A percentile compares a stretch with the other conserved stretches of the same genome.
Conservation (phyloP, 2,329 filamentous ascomycete genomes). For the Ophiostoma perfectum region DNA sequence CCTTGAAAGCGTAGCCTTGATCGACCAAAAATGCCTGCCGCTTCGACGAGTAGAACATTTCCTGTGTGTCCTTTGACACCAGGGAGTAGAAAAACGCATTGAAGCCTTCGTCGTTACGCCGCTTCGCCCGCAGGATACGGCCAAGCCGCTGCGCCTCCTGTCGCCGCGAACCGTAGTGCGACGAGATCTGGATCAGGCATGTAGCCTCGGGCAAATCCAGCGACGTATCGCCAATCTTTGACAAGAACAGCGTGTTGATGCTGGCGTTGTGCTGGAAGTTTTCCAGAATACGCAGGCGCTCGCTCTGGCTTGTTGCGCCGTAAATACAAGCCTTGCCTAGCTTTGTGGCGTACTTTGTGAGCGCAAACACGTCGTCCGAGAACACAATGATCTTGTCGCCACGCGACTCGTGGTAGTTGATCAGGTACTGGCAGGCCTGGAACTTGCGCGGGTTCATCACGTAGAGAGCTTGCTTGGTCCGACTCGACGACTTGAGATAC, state of each 20-base stretch:
- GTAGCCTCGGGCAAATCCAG: conserved; percentile 94
- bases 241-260: conserved; percentile 90
- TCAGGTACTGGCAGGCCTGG: conserved; percentile 95
- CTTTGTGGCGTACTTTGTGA: conserved; percentile 78
- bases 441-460: conserved; percentile 99
- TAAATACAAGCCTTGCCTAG: conserved; percentile 86
- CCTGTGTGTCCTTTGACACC: conserved; percentile 93
- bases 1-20: conserved; percentile 97
- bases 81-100: conserved; percentile 99
- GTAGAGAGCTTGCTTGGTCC: conserved; percentile 54
- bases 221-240: conserved; percentile 98
- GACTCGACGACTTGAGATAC: conserved; percentile 53
- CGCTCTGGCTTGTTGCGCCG: conserved; percentile 77
- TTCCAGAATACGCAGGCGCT: conserved; percentile 80
- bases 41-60: conserved; percentile 97
- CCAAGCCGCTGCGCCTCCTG: conserved; percentile 94
- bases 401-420: conserved; percentile 90
- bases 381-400: conserved; percentile 99
- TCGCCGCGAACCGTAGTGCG: conserved; percentile 92
- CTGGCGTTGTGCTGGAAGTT: conserved; percentile 91
- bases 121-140: conserved; percentile 88
- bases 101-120: conserved; percentile 94
- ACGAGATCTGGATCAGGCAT: conserved; percentile 93
- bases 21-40: conserved; percentile 95
- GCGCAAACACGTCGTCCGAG: conserved; percentile 91